phyloP scores from a whole-genome alignment of 2,329 filamentous ascomycete genomes.

The Anisogramma anomala region DNA sequence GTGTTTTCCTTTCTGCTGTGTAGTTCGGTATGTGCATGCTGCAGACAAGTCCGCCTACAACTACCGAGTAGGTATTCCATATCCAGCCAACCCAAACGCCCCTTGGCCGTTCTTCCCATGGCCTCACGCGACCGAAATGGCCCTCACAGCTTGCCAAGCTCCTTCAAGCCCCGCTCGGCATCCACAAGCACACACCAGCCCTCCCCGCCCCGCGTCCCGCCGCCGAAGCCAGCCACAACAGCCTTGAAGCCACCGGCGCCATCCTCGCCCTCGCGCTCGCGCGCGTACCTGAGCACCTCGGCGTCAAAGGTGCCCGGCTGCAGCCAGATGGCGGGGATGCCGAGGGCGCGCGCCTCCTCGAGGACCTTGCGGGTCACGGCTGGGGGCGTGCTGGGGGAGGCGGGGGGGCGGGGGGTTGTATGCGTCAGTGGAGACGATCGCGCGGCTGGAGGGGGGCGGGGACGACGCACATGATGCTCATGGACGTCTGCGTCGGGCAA shows the following conservation, averaged over 20 bases:
- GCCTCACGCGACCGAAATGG: too few species aligned
- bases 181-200: constrained; percentile 86
- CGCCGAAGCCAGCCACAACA: constrained; percentile 55
- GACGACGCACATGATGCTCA: constrained; percentile 55
- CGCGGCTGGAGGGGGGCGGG: background rate
- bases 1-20: too few species aligned
- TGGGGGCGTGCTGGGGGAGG: constrained; percentile 53
- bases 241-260: constrained; percentile 44
- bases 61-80: too few species aligned
- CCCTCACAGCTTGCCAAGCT: constrained; percentile 37
- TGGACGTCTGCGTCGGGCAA: constrained; percentile 55
- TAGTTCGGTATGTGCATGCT: background rate
- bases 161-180: constrained; percentile 53
- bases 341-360: constrained; percentile 62
- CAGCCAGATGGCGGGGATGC: constrained; percentile 68
- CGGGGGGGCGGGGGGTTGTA: too few species aligned
- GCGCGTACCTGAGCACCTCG: constrained; percentile 58
- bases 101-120: too few species aligned
- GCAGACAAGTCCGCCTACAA: background rate
- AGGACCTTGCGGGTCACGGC: constrained; percentile 62
- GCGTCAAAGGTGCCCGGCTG: constrained; percentile 85
- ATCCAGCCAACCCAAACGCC: too few species aligned
- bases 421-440: background rate
- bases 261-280: constrained; percentile 33
- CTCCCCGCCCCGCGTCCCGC: constrained; percentile 44